phyloP scores from a whole-genome alignment of 1,284 basidiomycete genomes.

The Erythrobasidium hasegawianum region DNA sequence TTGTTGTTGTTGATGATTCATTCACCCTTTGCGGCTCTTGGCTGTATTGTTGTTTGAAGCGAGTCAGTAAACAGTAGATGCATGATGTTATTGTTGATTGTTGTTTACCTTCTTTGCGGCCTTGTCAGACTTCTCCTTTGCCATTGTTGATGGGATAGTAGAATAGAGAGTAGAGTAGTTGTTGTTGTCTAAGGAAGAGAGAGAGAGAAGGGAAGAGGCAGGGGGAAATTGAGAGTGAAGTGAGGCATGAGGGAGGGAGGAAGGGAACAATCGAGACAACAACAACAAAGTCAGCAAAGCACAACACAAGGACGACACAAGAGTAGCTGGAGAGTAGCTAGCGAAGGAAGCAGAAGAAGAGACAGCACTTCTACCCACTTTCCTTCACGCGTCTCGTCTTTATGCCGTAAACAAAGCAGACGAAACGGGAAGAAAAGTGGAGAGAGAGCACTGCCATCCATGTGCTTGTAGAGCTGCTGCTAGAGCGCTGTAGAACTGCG shows the following conservation, averaged over 20 bases:
- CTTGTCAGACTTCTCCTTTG: slow-evolving; percentile 55
- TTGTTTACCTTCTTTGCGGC: slow-evolving; percentile 18
- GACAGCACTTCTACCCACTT: background rate
- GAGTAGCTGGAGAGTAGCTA: background rate
- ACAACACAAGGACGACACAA: background rate
- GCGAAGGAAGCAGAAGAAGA: too few species aligned
- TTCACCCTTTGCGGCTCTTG: background rate
- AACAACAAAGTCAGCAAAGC: slow-evolving; percentile 26
- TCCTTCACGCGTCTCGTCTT: too few species aligned
- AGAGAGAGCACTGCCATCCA: background rate
- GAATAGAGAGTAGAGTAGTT: slow-evolving; percentile 69
- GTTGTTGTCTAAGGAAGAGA: slow-evolving; percentile 51
- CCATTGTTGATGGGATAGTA: slow-evolving; percentile 60
- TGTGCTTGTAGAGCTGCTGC: too few species aligned
- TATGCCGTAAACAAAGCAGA: background rate
- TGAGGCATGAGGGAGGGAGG: slow-evolving; percentile 6
- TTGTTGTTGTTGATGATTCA: too few species aligned
- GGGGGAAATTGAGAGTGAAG: slow-evolving; percentile 13
- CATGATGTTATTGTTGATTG: too few species aligned
- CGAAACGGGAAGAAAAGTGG: background rate
- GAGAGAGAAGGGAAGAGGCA: slow-evolving; percentile 42
- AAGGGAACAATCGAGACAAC: too few species aligned
- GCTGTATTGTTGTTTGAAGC: background rate
- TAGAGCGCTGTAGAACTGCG: too few species aligned
- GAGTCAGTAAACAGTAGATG: slow-evolving; percentile 18